Conservation (phyloP, 371 early-diverging fungal species). For the Apophysomyces sp. region DNA sequence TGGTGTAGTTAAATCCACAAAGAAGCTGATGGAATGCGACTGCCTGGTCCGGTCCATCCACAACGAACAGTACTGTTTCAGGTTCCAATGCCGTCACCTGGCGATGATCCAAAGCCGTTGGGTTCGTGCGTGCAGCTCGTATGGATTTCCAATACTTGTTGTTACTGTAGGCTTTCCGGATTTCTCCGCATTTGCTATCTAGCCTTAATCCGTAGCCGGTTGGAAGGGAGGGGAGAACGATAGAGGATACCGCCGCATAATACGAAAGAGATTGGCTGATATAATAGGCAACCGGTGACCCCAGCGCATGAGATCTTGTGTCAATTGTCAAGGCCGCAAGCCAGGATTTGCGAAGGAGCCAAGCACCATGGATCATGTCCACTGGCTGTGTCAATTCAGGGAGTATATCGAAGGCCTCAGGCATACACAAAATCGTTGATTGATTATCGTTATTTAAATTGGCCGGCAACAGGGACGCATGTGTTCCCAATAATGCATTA, state of each 20-base stretch:
- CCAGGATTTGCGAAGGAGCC: conserved; percentile 38
- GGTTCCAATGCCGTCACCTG: conserved; percentile 7
- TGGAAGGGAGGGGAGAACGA: conserved; percentile 25
- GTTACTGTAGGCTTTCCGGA: conserved; percentile 1
- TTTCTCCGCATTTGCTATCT: not conserved
- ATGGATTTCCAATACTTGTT: conserved; percentile 12
- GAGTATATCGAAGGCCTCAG: conserved; percentile 12
- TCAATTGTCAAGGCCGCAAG: conserved; percentile 22
- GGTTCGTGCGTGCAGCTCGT: conserved; percentile 4
- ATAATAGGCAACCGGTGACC: conserved; percentile 27
- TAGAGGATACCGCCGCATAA: conserved; percentile 25
- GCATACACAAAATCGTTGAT: conserved; percentile 26
- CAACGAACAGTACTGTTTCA: conserved; percentile 19
- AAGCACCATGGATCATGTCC: conserved; percentile 39
- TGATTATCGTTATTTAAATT: conserved; percentile 14
- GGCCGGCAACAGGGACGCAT: conserved; percentile 35
- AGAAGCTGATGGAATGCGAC: conserved; percentile 24
- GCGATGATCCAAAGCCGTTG: conserved; percentile 18
- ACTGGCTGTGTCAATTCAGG: conserved; percentile 33
- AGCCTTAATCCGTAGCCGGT: not conserved
- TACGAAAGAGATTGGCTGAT: conserved; percentile 34
- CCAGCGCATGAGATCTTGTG: conserved; percentile 7
- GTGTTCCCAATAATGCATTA: conserved; percentile 40
- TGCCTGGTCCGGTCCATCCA: conserved; percentile 34
- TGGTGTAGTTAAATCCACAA: conserved; percentile 23